Conservation (phyloP, 768 basidiomycete genomes). For the Mycena albidolilacea region DNA sequence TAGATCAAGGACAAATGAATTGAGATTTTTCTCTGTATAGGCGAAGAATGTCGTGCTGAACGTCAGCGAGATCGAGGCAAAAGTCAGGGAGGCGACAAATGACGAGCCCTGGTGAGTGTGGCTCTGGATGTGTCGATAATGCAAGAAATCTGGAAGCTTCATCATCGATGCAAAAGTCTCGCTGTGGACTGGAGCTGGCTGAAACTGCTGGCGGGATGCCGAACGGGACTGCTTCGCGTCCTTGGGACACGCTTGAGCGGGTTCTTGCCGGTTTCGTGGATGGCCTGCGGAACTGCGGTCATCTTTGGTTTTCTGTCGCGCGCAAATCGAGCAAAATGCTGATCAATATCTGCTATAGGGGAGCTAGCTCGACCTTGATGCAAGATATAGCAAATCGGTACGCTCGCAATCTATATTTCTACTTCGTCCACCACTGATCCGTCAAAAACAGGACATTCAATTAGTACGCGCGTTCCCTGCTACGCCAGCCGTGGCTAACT, state of each 20-base stretch:
- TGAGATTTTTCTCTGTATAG: conserved; percentile 53
- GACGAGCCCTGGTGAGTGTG: conserved; percentile 93
- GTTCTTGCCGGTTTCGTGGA: background rate
- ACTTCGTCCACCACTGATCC: no score
- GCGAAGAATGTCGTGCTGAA: conserved; percentile 98
- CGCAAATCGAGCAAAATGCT: conserved; percentile 14
- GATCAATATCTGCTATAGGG: conserved; percentile 66
- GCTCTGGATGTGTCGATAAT: background rate
- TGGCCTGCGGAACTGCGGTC: background rate
- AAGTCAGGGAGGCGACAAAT: conserved; percentile 96
- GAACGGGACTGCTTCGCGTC: background rate
- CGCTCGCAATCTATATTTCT: conserved; percentile 18
- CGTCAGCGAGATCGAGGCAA: conserved; percentile 96
- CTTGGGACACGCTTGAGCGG: background rate
- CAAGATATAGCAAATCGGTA: conserved; percentile 98
- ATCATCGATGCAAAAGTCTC: background rate
- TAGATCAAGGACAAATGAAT: conserved; percentile 20
- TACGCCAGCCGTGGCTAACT: conserved; percentile 19
- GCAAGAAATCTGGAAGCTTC: background rate
- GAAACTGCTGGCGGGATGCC: background rate
- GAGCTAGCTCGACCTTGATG: conserved; percentile 98
- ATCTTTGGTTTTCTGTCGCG: conserved; percentile 8
- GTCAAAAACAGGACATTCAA: conserved; percentile 85
- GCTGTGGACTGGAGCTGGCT: background rate
- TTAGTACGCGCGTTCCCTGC: conserved; percentile 72